Conservation (phyloP, 257 asterid species). For the Echium plantagineum region DNA sequence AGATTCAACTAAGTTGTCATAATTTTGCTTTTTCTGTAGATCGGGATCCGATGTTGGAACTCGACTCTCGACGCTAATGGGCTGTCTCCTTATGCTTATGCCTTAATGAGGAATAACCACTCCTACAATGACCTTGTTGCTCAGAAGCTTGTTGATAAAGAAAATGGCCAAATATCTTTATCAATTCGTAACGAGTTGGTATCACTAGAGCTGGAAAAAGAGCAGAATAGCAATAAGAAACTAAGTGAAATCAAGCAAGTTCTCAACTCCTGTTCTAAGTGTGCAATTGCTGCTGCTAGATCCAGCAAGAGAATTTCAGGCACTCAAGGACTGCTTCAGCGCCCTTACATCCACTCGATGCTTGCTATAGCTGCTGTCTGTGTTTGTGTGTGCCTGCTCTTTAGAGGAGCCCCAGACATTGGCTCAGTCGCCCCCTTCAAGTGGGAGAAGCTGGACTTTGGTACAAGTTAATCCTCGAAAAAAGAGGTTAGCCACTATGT, state of each 20-base stretch:
- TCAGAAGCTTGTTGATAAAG: conserved; percentile 37
- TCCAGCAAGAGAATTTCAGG: conserved; percentile 25
- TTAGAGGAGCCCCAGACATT: conserved; percentile 57
- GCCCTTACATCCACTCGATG: conserved; percentile 64
- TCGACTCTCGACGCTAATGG: conserved; percentile 59
- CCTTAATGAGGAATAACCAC: conserved; percentile 57
- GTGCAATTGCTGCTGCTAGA: conserved; percentile 37
- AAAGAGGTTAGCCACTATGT: background rate
- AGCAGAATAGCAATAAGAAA: conserved; percentile 14
- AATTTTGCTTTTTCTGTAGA: conserved; percentile 21
- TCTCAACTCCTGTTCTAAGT: conserved; percentile 48
- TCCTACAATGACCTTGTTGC: conserved; percentile 56
- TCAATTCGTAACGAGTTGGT: conserved; percentile 31
- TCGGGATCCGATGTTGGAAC: conserved; percentile 64
- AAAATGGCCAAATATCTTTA: conserved; percentile 38
- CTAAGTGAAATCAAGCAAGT: conserved; percentile 6
- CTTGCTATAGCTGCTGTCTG: conserved; percentile 81
- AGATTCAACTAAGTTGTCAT: background rate
- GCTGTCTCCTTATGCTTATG: conserved; percentile 62
- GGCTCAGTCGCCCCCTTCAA: conserved; percentile 45
- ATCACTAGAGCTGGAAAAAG: conserved; percentile 17
- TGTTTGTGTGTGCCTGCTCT: conserved; percentile 63
- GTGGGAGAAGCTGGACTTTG: conserved; percentile 65
- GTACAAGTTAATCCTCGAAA: conserved; percentile 22
- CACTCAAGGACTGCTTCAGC: conserved; percentile 51